Base-by-base conservation (phyloP, 169 alveolate species). In the Haemoproteus tartakovskyi region DNA sequence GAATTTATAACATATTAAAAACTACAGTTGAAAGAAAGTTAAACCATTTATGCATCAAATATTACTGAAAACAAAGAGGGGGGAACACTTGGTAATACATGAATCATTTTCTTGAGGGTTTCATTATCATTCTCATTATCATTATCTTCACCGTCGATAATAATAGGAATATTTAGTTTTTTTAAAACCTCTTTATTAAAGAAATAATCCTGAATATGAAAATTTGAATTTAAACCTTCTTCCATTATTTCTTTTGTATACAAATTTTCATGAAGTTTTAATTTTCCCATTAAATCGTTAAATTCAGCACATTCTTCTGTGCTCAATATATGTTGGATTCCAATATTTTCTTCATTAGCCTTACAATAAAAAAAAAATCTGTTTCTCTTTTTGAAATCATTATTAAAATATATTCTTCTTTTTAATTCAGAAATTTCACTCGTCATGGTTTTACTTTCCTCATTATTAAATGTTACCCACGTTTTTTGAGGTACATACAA, bases 361-460 rank as follows among this genome's bases (percentile, higher is more conserved):
- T 60, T 74, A 40, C 84, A 74, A 37, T 41, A 74, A 56, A 74
- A 74, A 56, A 26, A 56, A 41, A 74, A 74, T 50, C 84, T 43
- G 33, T 74, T 21, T 48, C 24, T 74, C 24, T 74, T 74, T 60
- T 74, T 74, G 47, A 74, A 56, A 19, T 74, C 84, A 24, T 74
- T 74, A 45, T 64, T 64, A 74, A 74, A 74, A 21, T 41, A 57
- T 18, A 74, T 43, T 74, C 36, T 56, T 16, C 36, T 74, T 36
- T 56, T 74, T 37, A 74, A 47, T 1, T 6, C 62, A 60, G 29
- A 56, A 22, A 45, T 74, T 61, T 61, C 37, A 30, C 11, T 11
- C 12, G 2, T 36, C 27, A 45, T 29, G 9, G 38, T 60, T 1
- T 74, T 40, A 16, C 33, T 33, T 18, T 37, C 47, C 22, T 43